Conservation (phyloP, 2,329 filamentous ascomycete genomes). For the Neopestalotiopsis clavispora region DNA sequence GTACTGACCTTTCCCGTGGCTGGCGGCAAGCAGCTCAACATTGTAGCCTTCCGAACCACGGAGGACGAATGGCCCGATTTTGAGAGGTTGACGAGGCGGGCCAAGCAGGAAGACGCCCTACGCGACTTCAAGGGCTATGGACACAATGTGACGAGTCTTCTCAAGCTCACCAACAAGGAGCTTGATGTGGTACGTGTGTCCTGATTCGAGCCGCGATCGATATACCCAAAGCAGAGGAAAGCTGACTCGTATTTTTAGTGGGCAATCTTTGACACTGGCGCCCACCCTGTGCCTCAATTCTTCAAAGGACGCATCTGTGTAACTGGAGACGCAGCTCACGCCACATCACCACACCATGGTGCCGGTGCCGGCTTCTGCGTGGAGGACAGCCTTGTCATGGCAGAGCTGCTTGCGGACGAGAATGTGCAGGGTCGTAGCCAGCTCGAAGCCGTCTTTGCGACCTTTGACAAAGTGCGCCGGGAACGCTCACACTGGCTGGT, state of each 20-base stretch:
- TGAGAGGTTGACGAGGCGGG: constrained; percentile 28
- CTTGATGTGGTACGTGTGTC: constrained; percentile 3
- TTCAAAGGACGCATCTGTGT: constrained; percentile 14
- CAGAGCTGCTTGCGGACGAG: background rate
- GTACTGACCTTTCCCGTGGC: constrained; percentile 63
- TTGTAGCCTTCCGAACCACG: constrained; percentile 46
- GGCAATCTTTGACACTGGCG: constrained; percentile 18
- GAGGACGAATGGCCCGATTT: constrained; percentile 35
- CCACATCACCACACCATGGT: constrained; percentile 15
- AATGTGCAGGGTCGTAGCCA: background rate
- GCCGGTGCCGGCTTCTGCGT: constrained; percentile 16
- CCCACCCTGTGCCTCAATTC: constrained; percentile 8
- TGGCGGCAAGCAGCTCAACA: constrained; percentile 59
- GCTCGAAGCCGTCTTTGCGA: constrained; percentile 9
- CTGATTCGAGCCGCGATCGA: background rate
- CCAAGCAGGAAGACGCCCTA: constrained; percentile 38
- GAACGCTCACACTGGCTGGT: constrained; percentile 18
- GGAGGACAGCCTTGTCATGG: constrained; percentile 15
- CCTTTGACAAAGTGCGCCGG: constrained; percentile 13
- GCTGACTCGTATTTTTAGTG: constrained; percentile 3
- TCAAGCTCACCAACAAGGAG: constrained; percentile 10
- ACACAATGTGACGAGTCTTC: background rate
- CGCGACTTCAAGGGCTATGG: constrained; percentile 41
- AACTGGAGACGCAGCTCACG: constrained; percentile 15
- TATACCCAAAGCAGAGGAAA: background rate